phyloP scores from a whole-genome alignment of 345 rosid genomes.

The Eucalyptus erythrocorys region DNA sequence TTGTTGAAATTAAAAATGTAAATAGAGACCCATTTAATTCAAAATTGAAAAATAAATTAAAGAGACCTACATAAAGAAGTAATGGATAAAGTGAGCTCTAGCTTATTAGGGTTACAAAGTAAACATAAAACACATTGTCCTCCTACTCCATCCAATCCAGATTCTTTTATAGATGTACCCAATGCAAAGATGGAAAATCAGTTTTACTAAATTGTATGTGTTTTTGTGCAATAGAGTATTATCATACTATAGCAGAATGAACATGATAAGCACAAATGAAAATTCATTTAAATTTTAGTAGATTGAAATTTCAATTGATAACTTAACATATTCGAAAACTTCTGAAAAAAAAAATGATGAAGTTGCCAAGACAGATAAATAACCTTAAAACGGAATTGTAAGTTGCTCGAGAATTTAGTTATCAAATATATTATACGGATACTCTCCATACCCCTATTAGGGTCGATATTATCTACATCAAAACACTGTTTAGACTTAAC shows the following conservation, averaged over 20 bases:
- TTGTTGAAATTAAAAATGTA: not conserved
- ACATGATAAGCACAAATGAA: not conserved
- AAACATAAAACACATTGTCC: not conserved
- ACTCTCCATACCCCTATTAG: not conserved
- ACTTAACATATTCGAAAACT: no score
- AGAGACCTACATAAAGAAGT: not conserved
- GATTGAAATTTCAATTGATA: not conserved
- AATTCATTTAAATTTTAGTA: not conserved
- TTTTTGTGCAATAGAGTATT: not conserved
- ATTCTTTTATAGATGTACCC: not conserved
- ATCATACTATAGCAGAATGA: not conserved
- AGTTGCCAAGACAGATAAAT: not conserved
- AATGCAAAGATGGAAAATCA: not conserved
- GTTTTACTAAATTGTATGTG: not conserved
- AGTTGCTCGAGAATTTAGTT: not conserved
- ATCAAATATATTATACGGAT: not conserved
- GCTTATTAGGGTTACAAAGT: not conserved
- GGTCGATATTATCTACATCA: not conserved
- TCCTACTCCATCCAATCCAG: not conserved
- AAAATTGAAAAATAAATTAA: no score
- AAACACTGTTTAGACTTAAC: not conserved
- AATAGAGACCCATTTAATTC: no score
- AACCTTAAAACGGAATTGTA: no score
- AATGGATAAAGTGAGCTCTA: not conserved
- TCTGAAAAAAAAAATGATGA: no score